phyloP scores from a whole-genome alignment of 176 grass and related monocot species.

The Chrysopogon serrulatus region DNA sequence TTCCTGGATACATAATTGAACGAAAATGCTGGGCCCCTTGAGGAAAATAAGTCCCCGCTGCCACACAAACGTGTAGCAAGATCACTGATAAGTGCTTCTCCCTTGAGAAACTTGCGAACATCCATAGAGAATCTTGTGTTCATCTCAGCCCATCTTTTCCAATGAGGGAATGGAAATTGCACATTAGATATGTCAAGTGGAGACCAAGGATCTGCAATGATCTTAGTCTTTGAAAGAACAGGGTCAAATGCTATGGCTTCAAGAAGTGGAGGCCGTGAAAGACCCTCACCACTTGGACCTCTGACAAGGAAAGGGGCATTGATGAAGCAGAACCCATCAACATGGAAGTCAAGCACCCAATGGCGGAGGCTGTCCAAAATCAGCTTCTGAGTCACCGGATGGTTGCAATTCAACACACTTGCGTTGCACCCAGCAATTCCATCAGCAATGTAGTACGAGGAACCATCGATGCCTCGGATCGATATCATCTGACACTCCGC shows the following conservation, averaged over 20 bases:
- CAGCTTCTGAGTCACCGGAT: slow-evolving; percentile 58
- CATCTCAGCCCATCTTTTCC: slow-evolving; percentile 90
- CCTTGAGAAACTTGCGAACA: slow-evolving; percentile 79
- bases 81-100: slow-evolving; percentile 59
- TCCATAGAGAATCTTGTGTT: slow-evolving; percentile 70
- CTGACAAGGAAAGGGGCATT: slow-evolving; percentile 77
- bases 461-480: slow-evolving; percentile 66
- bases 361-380: slow-evolving; percentile 95
- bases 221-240: slow-evolving; percentile 80
- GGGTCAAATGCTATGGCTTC: slow-evolving; percentile 93
- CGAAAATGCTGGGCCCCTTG: slow-evolving; percentile 80
- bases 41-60: slow-evolving; percentile 74
- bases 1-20: slow-evolving; percentile 91
- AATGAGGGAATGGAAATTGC: slow-evolving; percentile 86
- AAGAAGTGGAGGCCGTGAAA: slow-evolving; percentile 66
- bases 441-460: slow-evolving; percentile 62
- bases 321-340: slow-evolving; percentile 93
- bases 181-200: slow-evolving; percentile 55
- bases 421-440: slow-evolving; percentile 27
- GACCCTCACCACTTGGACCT: slow-evolving; percentile 40
- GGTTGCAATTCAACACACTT: slow-evolving; percentile 63
- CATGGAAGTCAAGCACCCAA: slow-evolving; percentile 91
- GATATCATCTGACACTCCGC: slow-evolving; percentile 56
- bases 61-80: slow-evolving; percentile 88
- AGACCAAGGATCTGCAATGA: slow-evolving; percentile 88